Evolutionary conservation across 768 basidiomycete genomes (phyloP).

Genomic region (Suillus subaureus): DNA sequence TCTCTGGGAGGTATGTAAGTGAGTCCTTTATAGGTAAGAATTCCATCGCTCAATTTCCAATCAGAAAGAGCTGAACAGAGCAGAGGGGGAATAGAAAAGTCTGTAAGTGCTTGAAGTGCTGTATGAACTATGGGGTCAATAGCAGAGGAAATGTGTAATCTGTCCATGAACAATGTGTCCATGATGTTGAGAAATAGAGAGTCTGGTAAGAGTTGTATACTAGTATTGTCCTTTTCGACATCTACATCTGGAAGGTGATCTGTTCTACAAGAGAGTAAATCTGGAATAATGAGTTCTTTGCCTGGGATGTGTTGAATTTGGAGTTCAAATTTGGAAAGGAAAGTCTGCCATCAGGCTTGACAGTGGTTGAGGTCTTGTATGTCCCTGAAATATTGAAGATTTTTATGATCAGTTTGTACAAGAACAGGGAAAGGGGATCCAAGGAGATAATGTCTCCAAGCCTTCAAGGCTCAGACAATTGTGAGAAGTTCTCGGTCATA

Average conservation of each 20-base stretch:
- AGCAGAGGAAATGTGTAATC: too few species aligned
- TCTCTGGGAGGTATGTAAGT: too few species aligned
- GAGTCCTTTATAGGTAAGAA: background rate
- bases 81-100: background rate
- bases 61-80: background rate
- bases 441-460: conserved; percentile 34
- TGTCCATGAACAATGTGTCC: too few species aligned
- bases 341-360: conserved; percentile 33
- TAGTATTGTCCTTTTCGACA: background rate
- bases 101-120: too few species aligned
- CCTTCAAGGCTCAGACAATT: background rate
- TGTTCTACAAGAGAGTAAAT: background rate
- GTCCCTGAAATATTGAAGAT: conserved; percentile 7
- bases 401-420: conserved; percentile 36
- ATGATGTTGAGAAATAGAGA: too few species aligned
- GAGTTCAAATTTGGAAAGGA: background rate
- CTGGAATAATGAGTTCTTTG: conserved; percentile 13
- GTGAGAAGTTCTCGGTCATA: conserved; percentile 33
- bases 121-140: too few species aligned
- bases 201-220: too few species aligned
- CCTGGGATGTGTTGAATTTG: too few species aligned
- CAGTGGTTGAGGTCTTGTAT: conserved; percentile 27
- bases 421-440: conserved; percentile 31
- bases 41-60: background rate
- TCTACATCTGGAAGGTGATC: background rate